Percentiles rank a stretch among this genome's conserved stretches.
These are phyloP conservation scores for Plantago ovata DNA, from an alignment of 257 asterid genomes.

Conservation along the genomic window DNA sequence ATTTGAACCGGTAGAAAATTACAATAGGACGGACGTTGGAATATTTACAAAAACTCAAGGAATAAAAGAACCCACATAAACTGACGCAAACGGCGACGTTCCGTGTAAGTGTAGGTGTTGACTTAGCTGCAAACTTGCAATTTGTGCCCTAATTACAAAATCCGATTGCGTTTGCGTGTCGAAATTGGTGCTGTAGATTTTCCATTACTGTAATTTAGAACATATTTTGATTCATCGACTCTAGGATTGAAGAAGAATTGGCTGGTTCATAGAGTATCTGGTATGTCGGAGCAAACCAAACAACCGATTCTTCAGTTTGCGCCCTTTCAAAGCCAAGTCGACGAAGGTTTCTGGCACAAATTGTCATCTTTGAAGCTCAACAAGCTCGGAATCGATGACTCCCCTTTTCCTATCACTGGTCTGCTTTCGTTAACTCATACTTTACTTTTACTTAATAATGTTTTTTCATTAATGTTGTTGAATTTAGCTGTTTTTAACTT, in stretches of 20 bases:
- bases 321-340: constrained; percentile 73
- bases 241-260: neutral
- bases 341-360: constrained; percentile 92
- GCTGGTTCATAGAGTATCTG: neutral
- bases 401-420: constrained; percentile 89
- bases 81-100: too few relatives aligned
- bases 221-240: neutral
- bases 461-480: constrained; percentile 4
- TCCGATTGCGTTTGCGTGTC: too few relatives aligned
- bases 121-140: too few relatives aligned
- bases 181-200: too few relatives aligned
- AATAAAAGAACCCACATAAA: too few relatives aligned
- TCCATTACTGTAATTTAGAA: neutral
- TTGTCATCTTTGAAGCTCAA: constrained; percentile 91
- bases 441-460: neutral
- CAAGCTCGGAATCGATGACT: constrained; percentile 84
- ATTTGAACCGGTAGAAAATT: too few relatives aligned
- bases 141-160: too few relatives aligned
- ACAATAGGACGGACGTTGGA: too few relatives aligned
- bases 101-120: too few relatives aligned
- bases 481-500: neutral
- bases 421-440: constrained; percentile 9
- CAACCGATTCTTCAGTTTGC: constrained; percentile 54
- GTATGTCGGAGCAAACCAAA: constrained; percentile 37
- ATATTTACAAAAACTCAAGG: too few relatives aligned